Evolutionary conservation across 306 rosid species (phyloP), one percentile per base, ranked within the genome.

Genomic region (Gynostemma pentaphyllum): DNA sequence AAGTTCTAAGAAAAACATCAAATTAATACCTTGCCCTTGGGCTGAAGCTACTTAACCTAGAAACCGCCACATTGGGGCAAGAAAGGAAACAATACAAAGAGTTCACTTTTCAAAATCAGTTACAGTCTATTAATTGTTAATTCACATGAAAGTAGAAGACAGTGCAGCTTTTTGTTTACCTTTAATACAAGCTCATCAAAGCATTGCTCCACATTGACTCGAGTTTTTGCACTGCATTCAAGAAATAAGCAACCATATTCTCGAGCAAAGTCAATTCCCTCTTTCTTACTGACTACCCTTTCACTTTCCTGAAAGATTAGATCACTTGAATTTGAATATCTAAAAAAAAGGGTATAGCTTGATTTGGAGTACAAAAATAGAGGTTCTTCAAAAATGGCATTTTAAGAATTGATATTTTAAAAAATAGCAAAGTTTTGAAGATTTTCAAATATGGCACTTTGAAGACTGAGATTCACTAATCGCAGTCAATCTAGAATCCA

Each of bases 221-320:
- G 90, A 76, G 99, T 94, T 94, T 94, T 88, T 39, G 97, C 97
- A 76, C 94, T 94, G 81, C 97, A 94, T 78, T 94, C 99, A 11
- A 67, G 83, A 74, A 88, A 94, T 27, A 94, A 86, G 70, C 99
- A 94, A 49, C 99, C 97, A 36, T 78, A 86, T 72, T 94, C 95
- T 82, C 99, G 72, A 54, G 99, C 97, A 39, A 88, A 82, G 64
- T 82, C 81, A 45, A 82, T 81, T 73, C 95, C 99, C 83, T 92
- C 99, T 76, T 86, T 88, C 72, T 92, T 88, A 32, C 88, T 84
- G 64, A 92, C 99, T 44, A 68, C 90, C 60, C 99, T 81, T 63
- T 86, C 81, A 44, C 85, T 63, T 66, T 94, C 99, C 99, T 94
- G 87, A 65, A 82, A 76, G 16, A 53, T 45, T 19, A 47, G 56